Percentiles rank a stretch among this genome's conserved stretches.
Evolutionary conservation across 768 basidiomycete species (phyloP).

Genomic region (Lyophyllum decastes): DNA sequence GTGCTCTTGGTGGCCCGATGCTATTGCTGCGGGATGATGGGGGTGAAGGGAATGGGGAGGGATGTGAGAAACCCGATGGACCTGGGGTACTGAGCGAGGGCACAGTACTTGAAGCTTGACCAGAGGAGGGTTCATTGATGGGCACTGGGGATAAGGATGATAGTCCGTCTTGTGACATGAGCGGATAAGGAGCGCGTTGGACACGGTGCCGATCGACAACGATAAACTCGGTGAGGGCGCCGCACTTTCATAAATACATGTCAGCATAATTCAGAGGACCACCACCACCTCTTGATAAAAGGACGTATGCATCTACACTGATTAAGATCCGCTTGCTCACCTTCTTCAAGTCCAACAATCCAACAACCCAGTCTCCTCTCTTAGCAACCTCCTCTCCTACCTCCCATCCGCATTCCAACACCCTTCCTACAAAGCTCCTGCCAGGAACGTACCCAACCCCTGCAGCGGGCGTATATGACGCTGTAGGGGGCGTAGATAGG

Average conservation of each 20-base stretch:
- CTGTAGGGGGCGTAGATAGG: not conserved
- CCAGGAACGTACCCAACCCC: constrained; percentile 85
- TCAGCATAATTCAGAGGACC: constrained; percentile 9
- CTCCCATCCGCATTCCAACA: constrained; percentile 82
- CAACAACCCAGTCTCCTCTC: constrained; percentile 88
- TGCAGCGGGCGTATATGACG: constrained; percentile 15
- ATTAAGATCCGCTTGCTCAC: constrained; percentile 41
- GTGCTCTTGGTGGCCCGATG: not conserved
- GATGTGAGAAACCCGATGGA: constrained; percentile 11
- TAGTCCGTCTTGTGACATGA: constrained; percentile 30
- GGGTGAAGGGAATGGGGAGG: not conserved
- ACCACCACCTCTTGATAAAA: too few species aligned
- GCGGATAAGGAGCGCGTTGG: constrained; percentile 69
- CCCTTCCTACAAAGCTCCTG: constrained; percentile 82
- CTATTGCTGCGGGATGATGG: constrained; percentile 8
- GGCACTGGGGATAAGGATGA: constrained; percentile 1
- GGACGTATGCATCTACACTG: too few species aligned
- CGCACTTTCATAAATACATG: constrained; percentile 51
- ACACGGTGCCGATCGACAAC: constrained; percentile 79
- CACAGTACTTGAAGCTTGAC: constrained; percentile 17
- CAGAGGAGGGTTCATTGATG: constrained; percentile 5
- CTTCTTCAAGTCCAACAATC: constrained; percentile 77
- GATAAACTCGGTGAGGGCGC: constrained; percentile 89
- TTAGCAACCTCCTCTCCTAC: constrained; percentile 64
- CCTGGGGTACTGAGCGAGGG: not conserved